Evolutionary conservation across 2,329 filamentous ascomycete species (phyloP).

Genomic region (Aspergillus sp.): DNA sequence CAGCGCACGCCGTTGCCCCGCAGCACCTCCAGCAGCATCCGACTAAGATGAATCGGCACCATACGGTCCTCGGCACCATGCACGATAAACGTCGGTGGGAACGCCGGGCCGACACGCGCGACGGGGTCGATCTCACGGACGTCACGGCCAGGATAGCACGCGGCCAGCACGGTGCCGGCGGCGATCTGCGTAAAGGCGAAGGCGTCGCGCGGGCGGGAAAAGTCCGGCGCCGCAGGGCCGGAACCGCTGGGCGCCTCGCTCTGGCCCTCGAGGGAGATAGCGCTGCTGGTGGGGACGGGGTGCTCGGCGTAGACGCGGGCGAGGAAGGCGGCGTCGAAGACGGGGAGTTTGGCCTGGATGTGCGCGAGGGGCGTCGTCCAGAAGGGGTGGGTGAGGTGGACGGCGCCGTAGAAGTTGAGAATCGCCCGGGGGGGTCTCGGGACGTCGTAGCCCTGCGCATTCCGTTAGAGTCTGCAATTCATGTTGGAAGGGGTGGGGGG

Average conservation of each 20-base stretch:
- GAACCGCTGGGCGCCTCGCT: slow-evolving; percentile 7
- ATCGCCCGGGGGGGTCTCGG: slow-evolving; percentile 39
- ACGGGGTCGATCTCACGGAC: slow-evolving; percentile 32
- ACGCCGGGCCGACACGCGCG: slow-evolving; percentile 27
- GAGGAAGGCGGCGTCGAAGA: slow-evolving; percentile 30
- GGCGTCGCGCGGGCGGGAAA: slow-evolving; percentile 37
- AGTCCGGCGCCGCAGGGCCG: slow-evolving; percentile 33
- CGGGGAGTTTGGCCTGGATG: slow-evolving; percentile 27
- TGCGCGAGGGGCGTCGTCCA: slow-evolving; percentile 37
- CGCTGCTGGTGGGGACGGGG: slow-evolving; percentile 38
- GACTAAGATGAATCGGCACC: slow-evolving; percentile 40
- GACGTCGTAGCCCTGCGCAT: slow-evolving; percentile 36
- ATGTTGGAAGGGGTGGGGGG: not conserved
- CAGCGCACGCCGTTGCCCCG: slow-evolving; percentile 30
- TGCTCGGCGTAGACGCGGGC: slow-evolving; percentile 35
- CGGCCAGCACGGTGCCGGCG: slow-evolving; percentile 37
- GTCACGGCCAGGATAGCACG: slow-evolving; percentile 29
- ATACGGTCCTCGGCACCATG: slow-evolving; percentile 41
- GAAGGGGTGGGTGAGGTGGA: slow-evolving; percentile 38
- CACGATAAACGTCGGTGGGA: slow-evolving; percentile 45
- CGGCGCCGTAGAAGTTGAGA: slow-evolving; percentile 44
- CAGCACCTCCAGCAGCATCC: slow-evolving; percentile 26
- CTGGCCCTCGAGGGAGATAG: slow-evolving; percentile 45
- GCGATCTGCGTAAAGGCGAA: slow-evolving; percentile 46
- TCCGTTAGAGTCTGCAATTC: not conserved